Base-by-base conservation (phyloP, 192 early-diverging fungal species). In the Paraglomus brasilianum region DNA sequence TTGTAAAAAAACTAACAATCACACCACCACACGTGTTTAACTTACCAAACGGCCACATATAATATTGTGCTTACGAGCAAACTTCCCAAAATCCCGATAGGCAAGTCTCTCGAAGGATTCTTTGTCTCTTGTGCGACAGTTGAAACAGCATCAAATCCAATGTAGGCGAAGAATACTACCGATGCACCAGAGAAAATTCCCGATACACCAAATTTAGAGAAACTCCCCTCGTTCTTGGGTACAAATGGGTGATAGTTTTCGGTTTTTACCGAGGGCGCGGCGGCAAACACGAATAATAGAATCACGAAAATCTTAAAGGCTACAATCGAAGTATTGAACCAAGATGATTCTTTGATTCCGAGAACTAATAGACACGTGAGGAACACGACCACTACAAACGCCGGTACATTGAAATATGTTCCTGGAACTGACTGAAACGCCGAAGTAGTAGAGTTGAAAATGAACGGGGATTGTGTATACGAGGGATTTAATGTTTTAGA, bases 101-200 rank as follows among this genome's bases (percentile, higher is more conserved):
- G 93, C 36, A 96, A 60, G 71, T 95, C 91, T 1, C 83, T 77
- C 49, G 90, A 86, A 11, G 94, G 93, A 52, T 91, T 83, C 44
- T 82, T 83, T 13, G 91, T 81, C 74, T 96, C 94, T 71, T 92
- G 89, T 8, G 94, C 88, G 7, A 88, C 88, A 1, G 94, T 96
- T 0, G 92, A 88, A 13, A 95, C 89, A 1, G 89, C 83, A 76
- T 96, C 94, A 76, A 95, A 95, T 8, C 94, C 93, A 75, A 94
- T 90, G 72, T 93, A 95, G 14, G 88, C 79, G 66, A 83, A 86
- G 72, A 95, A 94, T 11, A 95, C 92, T 2, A 83, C 77, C 39
- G 88, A 82, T 7, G 94, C 83, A 14, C 82, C 91, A 63, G 85
- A 84, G 55, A 92, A 87, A 15, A 93, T 66, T 42, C 93, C 92